Evolutionary conservation across 345 rosid species (phyloP).

Genomic region (Salix udensis): DNA sequence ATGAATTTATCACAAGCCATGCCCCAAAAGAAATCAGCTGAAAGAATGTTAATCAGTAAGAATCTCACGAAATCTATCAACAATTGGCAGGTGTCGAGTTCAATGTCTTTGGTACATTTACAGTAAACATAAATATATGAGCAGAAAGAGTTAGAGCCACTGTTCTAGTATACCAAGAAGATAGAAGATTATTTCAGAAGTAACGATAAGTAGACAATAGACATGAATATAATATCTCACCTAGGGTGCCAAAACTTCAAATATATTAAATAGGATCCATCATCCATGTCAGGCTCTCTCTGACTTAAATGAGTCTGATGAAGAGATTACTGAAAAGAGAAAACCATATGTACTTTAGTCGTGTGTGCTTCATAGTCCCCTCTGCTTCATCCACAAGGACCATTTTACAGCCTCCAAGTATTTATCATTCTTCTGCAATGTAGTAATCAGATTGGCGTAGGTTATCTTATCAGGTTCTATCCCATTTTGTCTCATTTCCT

Average conservation of each 20-base stretch:
- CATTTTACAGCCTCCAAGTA: conserved; percentile 85
- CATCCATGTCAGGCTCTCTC: neutral
- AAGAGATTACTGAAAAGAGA: neutral
- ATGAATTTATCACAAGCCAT: neutral
- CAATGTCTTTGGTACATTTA: neutral
- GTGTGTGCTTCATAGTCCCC: conserved; percentile 41
- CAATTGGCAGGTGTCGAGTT: neutral
- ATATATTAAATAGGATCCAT: neutral
- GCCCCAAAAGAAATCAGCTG: neutral
- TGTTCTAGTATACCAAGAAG: neutral
- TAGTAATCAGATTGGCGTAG: conserved; percentile 62
- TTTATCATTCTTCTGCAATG: conserved; percentile 67
- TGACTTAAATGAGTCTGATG: neutral
- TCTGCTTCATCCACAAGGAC: conserved; percentile 97
- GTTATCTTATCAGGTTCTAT: conserved; percentile 75
- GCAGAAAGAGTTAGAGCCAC: neutral
- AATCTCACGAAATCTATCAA: neutral
- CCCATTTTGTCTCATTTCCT: conserved; percentile 72
- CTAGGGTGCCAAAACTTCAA: neutral
- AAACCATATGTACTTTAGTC: neutral
- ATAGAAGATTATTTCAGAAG: neutral
- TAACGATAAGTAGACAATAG: neutral
- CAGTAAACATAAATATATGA: neutral
- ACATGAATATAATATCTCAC: neutral
- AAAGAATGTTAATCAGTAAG: neutral